Conservation (phyloP, 2,329 filamentous ascomycete species). For the Colletotrichum phormii region DNA sequence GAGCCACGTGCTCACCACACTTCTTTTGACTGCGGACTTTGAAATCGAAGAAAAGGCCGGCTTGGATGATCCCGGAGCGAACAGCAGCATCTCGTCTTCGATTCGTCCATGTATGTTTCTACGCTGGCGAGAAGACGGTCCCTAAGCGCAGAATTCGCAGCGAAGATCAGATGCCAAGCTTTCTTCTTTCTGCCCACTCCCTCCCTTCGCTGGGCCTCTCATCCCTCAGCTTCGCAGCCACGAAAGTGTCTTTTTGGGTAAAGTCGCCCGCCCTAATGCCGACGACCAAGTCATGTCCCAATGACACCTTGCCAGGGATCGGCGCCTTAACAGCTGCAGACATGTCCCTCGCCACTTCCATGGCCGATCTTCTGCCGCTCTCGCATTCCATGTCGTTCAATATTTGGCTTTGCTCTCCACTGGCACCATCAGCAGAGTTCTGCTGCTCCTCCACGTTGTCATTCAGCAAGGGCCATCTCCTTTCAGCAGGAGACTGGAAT, state of each 20-base stretch:
- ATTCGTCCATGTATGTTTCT: neutral
- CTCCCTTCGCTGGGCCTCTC: slow-evolving; percentile 2
- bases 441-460: slow-evolving; percentile 4
- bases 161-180: slow-evolving; percentile 2
- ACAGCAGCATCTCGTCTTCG: neutral
- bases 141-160: neutral
- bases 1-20: slow-evolving; percentile 27
- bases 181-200: slow-evolving; percentile 1
- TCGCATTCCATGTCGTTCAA: slow-evolving; percentile 16
- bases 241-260: neutral
- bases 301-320: slow-evolving; percentile 4
- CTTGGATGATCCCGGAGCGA: slow-evolving; percentile 16
- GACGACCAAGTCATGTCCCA: neutral
- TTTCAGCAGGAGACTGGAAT: neutral
- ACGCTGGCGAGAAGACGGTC: neutral
- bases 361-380: neutral
- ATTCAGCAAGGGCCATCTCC: neutral
- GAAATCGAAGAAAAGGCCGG: neutral
- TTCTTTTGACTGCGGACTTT: slow-evolving; percentile 10
- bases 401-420: neutral
- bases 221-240: neutral
- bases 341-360: neutral
- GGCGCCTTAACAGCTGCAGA: neutral
- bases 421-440: slow-evolving; percentile 21
- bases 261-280: neutral